phyloP scores from a whole-genome alignment of 2,329 filamentous ascomycete genomes.

The Microcera coccophila region DNA sequence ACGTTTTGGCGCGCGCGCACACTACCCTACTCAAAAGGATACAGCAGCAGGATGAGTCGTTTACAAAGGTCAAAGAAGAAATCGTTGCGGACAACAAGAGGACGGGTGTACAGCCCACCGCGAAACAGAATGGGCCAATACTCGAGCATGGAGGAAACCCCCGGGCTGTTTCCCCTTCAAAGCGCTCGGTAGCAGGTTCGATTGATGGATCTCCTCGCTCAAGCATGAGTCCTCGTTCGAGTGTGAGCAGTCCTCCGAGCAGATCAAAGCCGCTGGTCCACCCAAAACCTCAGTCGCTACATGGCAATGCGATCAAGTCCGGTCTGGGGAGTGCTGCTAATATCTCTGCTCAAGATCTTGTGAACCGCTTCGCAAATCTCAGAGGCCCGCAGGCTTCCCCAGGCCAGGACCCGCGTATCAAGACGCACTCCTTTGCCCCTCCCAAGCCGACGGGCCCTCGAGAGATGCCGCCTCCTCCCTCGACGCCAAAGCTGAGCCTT shows the following conservation, averaged over 20 bases:
- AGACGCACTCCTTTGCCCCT: conserved; percentile 44
- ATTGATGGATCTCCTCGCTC: conserved; percentile 18
- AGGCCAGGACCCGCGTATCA: conserved; percentile 51
- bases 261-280: conserved; percentile 50
- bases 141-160: conserved; percentile 12
- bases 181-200: conserved; percentile 8
- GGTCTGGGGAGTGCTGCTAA: conserved; percentile 28
- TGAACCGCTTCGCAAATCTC: conserved; percentile 55
- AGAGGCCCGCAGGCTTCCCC: conserved; percentile 40
- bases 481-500: conserved; percentile 45
- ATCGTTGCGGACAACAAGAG: conserved; percentile 62
- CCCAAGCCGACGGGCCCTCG: conserved; percentile 45
- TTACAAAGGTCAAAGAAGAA: conserved; percentile 54
- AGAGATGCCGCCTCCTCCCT: conserved; percentile 46
- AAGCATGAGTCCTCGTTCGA: conserved; percentile 13
- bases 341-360: conserved; percentile 46
- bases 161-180: conserved; percentile 15
- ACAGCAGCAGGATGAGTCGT: conserved; percentile 44
- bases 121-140: conserved; percentile 11
- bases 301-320: conserved; percentile 52
- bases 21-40: conserved; percentile 49
- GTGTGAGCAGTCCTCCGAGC: conserved; percentile 14
- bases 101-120: conserved; percentile 53
- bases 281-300: conserved; percentile 65
- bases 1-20: conserved; percentile 47